These are phyloP conservation scores for Allomyces macrogynus DNA, from an alignment of 192 early-diverging fungal species.

Conservation along the genomic window DNA sequence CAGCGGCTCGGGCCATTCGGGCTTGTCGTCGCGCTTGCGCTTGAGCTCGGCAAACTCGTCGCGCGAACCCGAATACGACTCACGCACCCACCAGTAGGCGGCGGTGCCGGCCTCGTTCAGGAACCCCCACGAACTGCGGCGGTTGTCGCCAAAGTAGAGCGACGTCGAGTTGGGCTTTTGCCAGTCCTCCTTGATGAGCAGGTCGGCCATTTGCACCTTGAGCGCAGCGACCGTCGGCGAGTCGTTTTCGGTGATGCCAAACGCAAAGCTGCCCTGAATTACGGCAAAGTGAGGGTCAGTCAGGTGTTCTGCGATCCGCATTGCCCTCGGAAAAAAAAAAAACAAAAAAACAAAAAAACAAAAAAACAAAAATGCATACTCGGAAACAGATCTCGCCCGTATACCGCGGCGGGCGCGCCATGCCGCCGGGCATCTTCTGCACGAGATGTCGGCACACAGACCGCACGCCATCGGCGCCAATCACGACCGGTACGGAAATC, in stretches of 20 bases:
- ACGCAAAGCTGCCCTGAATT: background rate
- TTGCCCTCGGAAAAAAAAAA: too few relatives aligned
- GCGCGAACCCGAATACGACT: background rate
- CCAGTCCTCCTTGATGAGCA: background rate
- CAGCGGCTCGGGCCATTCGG: background rate
- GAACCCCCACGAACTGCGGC: background rate
- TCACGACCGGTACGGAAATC: background rate
- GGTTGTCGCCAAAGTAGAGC: background rate
- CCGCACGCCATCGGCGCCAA: background rate
- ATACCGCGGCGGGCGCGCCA: background rate
- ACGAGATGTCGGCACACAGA: background rate
- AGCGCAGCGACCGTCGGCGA: too few relatives aligned
- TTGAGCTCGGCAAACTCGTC: background rate
- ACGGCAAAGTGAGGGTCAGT: too few relatives aligned
- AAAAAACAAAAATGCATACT: too few relatives aligned
- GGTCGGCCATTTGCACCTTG: background rate
- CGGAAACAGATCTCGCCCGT: background rate
- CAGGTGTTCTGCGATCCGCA: too few relatives aligned
- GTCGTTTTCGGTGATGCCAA: background rate
- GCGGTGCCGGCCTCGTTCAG: background rate
- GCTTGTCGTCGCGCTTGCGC: background rate
- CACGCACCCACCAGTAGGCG: background rate
- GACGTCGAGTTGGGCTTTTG: background rate
- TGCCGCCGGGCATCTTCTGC: too few relatives aligned
- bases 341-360: too few relatives aligned